A percentile compares a stretch with the other conserved stretches of the same genome.
These are phyloP conservation scores for Candida broadrunensis DNA, from an alignment of 805 yeast genomes.

Conservation along the genomic window DNA sequence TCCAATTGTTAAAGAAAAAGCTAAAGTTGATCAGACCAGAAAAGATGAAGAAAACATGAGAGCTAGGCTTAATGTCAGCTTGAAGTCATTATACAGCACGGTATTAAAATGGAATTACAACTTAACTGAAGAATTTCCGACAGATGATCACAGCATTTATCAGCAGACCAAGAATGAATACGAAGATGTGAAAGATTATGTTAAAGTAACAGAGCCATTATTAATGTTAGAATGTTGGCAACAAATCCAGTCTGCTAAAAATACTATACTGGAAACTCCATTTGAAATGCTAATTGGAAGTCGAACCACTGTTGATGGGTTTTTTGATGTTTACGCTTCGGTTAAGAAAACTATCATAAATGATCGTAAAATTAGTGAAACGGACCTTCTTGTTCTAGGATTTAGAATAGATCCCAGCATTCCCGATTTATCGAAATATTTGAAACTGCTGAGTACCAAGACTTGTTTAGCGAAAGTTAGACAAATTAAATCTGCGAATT, in stretches of 20 bases:
- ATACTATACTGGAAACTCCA: conserved; percentile 57
- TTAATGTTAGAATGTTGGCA: conserved; percentile 93
- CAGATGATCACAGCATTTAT: conserved; percentile 42
- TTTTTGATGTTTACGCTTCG: conserved; percentile 82
- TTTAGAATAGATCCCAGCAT: conserved; percentile 20
- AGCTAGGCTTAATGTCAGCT: conserved; percentile 69
- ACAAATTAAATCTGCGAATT: conserved; percentile 62
- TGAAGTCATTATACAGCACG: conserved; percentile 68
- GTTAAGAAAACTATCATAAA: conserved; percentile 49
- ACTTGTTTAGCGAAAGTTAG: conserved; percentile 80
- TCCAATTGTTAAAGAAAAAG: conserved; percentile 24
- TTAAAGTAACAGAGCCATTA: conserved; percentile 70
- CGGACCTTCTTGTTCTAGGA: conserved; percentile 67
- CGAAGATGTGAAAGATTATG: conserved; percentile 60
- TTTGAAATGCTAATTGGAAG: conserved; percentile 72
- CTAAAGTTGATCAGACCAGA: conserved; percentile 33
- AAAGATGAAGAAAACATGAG: conserved; percentile 77
- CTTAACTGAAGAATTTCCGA: conserved; percentile 54
- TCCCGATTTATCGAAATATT: conserved; percentile 18
- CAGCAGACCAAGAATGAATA: conserved; percentile 55
- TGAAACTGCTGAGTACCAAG: conserved; percentile 27
- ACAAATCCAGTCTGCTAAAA: conserved; percentile 70
- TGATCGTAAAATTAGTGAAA: conserved; percentile 61
- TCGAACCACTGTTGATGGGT: conserved; percentile 78
- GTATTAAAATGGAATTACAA: conserved; percentile 78